These are phyloP conservation scores for Lumnitzera racemosa DNA, from an alignment of 345 rosid species.

Conservation along the genomic window DNA sequence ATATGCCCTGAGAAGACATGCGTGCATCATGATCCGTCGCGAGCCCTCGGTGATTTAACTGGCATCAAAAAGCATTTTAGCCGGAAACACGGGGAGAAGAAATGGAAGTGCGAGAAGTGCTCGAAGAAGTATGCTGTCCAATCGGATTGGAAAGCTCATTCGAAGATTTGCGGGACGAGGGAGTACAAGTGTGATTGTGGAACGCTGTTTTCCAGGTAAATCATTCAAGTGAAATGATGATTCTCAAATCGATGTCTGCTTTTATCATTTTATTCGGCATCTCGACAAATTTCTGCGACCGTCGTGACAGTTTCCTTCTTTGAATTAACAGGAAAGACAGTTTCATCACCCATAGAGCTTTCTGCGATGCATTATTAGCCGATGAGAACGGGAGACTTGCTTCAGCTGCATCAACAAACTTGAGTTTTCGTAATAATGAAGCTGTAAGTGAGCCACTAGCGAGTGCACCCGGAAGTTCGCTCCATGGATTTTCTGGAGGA, in stretches of 20 bases:
- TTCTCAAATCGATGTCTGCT: too few species aligned
- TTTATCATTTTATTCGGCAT: too few species aligned
- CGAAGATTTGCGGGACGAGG: conserved; percentile 82
- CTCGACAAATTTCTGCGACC: too few species aligned
- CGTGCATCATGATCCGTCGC: neutral
- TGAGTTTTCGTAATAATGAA: conserved; percentile 49
- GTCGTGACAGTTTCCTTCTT: too few species aligned
- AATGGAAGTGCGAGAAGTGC: neutral
- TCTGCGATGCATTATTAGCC: conserved; percentile 62
- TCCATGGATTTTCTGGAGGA: conserved; percentile 32
- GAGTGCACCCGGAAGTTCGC: neutral
- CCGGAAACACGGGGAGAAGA: conserved; percentile 51
- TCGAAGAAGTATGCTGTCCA: conserved; percentile 86
- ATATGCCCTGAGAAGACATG: neutral
- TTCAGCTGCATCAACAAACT: conserved; percentile 38
- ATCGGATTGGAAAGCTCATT: conserved; percentile 87
- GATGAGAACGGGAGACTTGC: conserved; percentile 64
- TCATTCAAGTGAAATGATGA: too few species aligned
- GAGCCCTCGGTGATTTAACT: neutral
- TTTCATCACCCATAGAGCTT: conserved; percentile 82
- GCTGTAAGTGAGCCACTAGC: conserved; percentile 23
- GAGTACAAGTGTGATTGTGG: conserved; percentile 91
- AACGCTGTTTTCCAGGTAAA: conserved; percentile 74
- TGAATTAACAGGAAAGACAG: conserved; percentile 58
- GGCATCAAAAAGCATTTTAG: conserved; percentile 15